phyloP scores from a whole-genome alignment of 2,329 filamentous ascomycete genomes.

The Colletotrichum zoysiae region DNA sequence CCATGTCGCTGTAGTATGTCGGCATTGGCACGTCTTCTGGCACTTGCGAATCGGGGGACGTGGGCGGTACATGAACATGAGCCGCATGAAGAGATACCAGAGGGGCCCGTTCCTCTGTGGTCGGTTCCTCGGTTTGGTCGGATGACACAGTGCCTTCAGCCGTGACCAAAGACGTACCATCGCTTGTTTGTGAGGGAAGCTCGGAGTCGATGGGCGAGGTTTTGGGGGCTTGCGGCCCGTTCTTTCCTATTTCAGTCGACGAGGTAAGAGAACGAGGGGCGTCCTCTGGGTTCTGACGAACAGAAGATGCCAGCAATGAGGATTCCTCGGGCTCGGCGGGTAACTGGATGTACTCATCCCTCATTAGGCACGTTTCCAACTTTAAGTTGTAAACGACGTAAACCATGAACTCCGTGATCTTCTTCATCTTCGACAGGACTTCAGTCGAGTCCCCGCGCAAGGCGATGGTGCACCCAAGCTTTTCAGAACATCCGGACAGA shows the following conservation, averaged over 20 bases:
- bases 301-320: constrained; percentile 43
- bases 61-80: constrained; percentile 56
- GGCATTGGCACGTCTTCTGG: constrained; percentile 87
- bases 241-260: constrained; percentile 44
- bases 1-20: constrained; percentile 95
- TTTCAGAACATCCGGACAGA: constrained; percentile 87
- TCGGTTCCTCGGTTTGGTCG: constrained; percentile 45
- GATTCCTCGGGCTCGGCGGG: constrained; percentile 69
- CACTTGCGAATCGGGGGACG: constrained; percentile 67
- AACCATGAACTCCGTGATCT: constrained; percentile 97
- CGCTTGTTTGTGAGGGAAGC: constrained; percentile 42
- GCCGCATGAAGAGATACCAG: constrained; percentile 57
- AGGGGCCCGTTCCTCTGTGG: constrained; percentile 46
- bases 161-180: constrained; percentile 33
- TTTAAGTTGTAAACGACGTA: constrained; percentile 99
- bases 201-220: constrained; percentile 52
- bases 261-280: constrained; percentile 53
- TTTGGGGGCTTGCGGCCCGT: constrained; percentile 51
- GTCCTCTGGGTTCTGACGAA: constrained; percentile 52
- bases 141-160: constrained; percentile 48
- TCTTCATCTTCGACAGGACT: constrained; percentile 83
- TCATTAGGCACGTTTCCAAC: constrained; percentile 92
- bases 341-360: constrained; percentile 90
- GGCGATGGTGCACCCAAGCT: constrained; percentile 94
- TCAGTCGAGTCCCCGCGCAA: constrained; percentile 83